Percentiles rank a stretch among this genome's conserved stretches.
phyloP scores from a whole-genome alignment of 2,329 filamentous ascomycete species.

The Colletotrichum higginsianum region DNA sequence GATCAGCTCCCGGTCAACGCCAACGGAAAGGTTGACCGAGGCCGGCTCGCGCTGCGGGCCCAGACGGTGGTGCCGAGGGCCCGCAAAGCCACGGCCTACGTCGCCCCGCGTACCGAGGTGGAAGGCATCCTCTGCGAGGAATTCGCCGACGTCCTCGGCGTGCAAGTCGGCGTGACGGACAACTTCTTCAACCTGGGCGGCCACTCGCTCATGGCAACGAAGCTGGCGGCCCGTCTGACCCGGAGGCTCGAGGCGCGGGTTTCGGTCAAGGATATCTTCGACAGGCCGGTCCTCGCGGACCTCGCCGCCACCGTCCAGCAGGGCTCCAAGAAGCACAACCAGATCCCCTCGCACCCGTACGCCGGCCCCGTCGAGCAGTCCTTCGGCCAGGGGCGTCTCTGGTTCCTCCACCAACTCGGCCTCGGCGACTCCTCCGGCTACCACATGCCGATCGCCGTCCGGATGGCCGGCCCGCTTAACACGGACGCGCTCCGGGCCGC shows the following conservation, averaged over 20 bases:
- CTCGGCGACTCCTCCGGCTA: slow-evolving; percentile 40
- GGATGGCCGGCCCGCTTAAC: slow-evolving; percentile 38
- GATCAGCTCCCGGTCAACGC: slow-evolving; percentile 46
- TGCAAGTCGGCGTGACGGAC: slow-evolving; percentile 36
- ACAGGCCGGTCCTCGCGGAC: slow-evolving; percentile 25
- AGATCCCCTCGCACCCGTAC: background rate
- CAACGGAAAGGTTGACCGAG: slow-evolving; percentile 47
- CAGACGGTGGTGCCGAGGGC: slow-evolving; percentile 11
- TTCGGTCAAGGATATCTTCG: slow-evolving; percentile 39
- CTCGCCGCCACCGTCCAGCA: slow-evolving; percentile 24
- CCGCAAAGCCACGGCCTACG: background rate
- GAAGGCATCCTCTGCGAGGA: slow-evolving; percentile 39
- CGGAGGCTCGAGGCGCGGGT: slow-evolving; percentile 13
- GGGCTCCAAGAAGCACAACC: slow-evolving; percentile 11
- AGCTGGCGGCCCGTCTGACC: slow-evolving; percentile 31
- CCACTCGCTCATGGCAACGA: slow-evolving; percentile 37
- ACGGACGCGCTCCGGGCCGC: slow-evolving; percentile 38
- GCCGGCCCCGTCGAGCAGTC: slow-evolving; percentile 44
- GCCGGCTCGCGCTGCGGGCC: slow-evolving; percentile 34
- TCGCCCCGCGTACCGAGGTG: slow-evolving; percentile 18
- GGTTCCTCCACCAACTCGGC: slow-evolving; percentile 46
- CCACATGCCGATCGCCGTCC: slow-evolving; percentile 41
- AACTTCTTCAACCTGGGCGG: slow-evolving; percentile 44
- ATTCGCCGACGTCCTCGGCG: slow-evolving; percentile 21
- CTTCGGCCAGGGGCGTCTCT: slow-evolving; percentile 45